Evolutionary conservation across 202 grass and related monocot species (phyloP), one percentile per base, ranked within the genome.

Genomic region (Alloteropsis angusta): DNA sequence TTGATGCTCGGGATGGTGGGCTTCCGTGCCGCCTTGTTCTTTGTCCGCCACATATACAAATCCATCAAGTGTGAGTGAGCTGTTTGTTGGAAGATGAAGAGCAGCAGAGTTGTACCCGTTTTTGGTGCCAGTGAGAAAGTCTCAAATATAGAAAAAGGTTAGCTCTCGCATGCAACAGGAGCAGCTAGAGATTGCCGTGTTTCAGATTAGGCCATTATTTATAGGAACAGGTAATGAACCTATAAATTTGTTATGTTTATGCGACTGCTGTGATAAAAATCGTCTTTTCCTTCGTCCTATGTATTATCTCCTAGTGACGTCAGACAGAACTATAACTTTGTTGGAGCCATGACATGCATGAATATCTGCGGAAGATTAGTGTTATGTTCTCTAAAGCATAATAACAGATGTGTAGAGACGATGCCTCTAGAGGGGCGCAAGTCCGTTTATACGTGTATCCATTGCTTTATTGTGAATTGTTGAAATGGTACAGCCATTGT

Each of bases 11-110:
- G 95, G 19, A 90, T 94, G 89, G 82, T 97, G 38, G 95, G 95
- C 32, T 97, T 97, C 87, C 89, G 85, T n/a, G 91, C 91, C 2
- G 84, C 95, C 44, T 71, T 97, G 82, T 88, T 97, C 77, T 97
- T 97, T 85, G 95, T 97, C 52, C 91, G 87, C 38, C 94, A 97
- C 87, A 97, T 97, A 81, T 97, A 97, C 83, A 91, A 91, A 64
- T 97, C 91, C 45, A 97, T 97, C 83, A 97, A 97, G 81, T 97
- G 95, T 73, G 95, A 97, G 84, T 97, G 85, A 85, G 36, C 53
- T n/a, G 36, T 18, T 34, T 34, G n/a, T 68, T 59, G 44, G 45
- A 74, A 14, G 60, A 82, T 67, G 87, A 82, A 78, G 66, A 85
- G 82, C 65, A 78, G 83, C 59, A 85, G 83, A 89, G 83, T 85